Conservation (phyloP, 2,329 filamentous ascomycete species). For the Phialemoniopsis sp. region DNA sequence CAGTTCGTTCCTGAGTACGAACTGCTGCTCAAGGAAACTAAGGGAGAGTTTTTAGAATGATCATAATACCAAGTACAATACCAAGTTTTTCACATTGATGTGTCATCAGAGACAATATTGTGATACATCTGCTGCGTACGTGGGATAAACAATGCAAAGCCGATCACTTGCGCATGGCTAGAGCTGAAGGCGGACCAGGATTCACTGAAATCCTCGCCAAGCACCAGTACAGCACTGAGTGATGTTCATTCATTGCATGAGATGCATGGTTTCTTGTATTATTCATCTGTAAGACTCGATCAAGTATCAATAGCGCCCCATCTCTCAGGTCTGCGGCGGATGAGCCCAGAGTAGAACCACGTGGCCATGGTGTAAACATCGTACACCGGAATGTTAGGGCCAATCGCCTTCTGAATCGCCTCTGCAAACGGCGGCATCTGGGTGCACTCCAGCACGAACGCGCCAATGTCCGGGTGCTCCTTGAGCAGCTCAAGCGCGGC, state of each 20-base stretch:
- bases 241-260: too few species aligned
- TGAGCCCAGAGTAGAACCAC: conserved; percentile 29
- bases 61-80: not conserved
- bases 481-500: conserved; percentile 9
- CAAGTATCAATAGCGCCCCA: not conserved
- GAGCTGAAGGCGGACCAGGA: too few species aligned
- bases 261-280: too few species aligned
- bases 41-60: conserved; percentile 20
- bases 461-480: conserved; percentile 13
- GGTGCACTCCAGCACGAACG: conserved; percentile 26
- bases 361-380: conserved; percentile 27
- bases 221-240: too few species aligned
- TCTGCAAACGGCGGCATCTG: conserved; percentile 29
- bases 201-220: too few species aligned
- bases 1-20: conserved; percentile 27
- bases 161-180: too few species aligned
- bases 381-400: conserved; percentile 21
- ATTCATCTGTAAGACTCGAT: not conserved
- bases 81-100: too few species aligned
- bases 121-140: too few species aligned
- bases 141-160: too few species aligned
- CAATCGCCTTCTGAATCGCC: conserved; percentile 20
- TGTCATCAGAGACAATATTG: too few species aligned
- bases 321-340: conserved; percentile 4
- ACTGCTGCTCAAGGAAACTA: conserved; percentile 20